Percentiles rank a stretch among this genome's conserved stretches.
These are phyloP conservation scores for Aspergillus pseudoviridinutans DNA, from an alignment of 2,329 filamentous ascomycete genomes.

Conservation along the genomic window DNA sequence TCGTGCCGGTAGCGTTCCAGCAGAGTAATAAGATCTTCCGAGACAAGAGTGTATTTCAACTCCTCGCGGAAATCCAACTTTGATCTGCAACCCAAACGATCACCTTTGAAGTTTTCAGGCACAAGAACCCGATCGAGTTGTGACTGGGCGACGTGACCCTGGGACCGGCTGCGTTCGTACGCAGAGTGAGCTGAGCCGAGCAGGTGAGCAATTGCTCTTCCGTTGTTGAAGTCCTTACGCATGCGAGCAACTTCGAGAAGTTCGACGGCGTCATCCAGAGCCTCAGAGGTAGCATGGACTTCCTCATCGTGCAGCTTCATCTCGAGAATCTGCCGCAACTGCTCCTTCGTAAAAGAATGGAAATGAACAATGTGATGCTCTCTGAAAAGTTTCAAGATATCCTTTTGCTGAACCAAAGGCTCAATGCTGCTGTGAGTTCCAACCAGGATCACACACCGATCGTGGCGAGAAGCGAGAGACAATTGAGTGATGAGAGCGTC, in stretches of 20 bases:
- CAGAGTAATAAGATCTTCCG: conserved; percentile 15
- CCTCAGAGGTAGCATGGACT: conserved; percentile 13
- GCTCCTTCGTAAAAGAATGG: conserved; percentile 6
- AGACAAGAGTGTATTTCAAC: conserved; percentile 13
- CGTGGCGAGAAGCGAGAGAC: conserved; percentile 1
- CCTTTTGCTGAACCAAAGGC: conserved; percentile 10
- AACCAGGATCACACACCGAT: conserved; percentile 13
- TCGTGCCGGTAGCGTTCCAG: conserved; percentile 18
- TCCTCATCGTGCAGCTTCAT: conserved; percentile 13
- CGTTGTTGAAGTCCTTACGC: conserved; percentile 19
- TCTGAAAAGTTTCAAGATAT: conserved; percentile 1
- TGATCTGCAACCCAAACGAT: conserved; percentile 5
- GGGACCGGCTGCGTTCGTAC: conserved; percentile 10
- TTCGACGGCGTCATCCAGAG: conserved; percentile 13
- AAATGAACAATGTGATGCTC: conserved; percentile 12
- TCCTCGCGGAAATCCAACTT: conserved; percentile 13
- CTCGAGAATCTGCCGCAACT: conserved; percentile 16
- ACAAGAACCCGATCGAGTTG: conserved; percentile 10
- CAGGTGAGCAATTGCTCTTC: conserved; percentile 15
- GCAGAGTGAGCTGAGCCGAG: conserved; percentile 13
- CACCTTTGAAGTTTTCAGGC: conserved; percentile 10
- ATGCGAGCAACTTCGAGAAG: conserved; percentile 14
- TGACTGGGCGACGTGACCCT: background rate
- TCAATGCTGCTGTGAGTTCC: conserved; percentile 9
- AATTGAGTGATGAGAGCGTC: conserved; percentile 7